Evolutionary conservation across 225 moss, liverwort and hornwort genomes (phyloP), one percentile per base, ranked within the genome.

Genomic region (Takakia lepidozioides): DNA sequence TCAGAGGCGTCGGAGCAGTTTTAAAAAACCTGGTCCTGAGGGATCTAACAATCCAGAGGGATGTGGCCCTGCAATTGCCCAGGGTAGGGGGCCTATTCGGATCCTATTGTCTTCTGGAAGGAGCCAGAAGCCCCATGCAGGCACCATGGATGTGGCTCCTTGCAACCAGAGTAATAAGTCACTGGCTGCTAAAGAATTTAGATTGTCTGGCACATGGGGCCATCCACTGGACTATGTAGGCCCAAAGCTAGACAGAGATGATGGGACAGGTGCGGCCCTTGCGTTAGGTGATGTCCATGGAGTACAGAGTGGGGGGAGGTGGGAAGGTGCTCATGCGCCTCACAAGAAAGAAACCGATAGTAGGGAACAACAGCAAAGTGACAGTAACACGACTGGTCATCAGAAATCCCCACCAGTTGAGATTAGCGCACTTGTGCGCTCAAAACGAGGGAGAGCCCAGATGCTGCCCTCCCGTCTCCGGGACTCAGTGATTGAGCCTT

Each of bases 381-480:
- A 80, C 46, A 74, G 60, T 3, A 74, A 68, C 21, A 59, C 51
- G 30, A 62, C 54, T 54, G 72, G 53, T 27, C 76, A 59, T 25
- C 47, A 57, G 27, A 44, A 27, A 29, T 72, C 70, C 42, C 57
- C 66, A 55, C 43, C 67, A 20, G 71, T 70, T 49, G 87, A 88
- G 32, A 72, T 75, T 49, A 82, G 81, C 43, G 87, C 98, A 10
- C 80, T 99, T 13, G 91, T 99, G 40, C 80, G 85, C 53, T 91
- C 98, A 10, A 99, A 83, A 60, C 85, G 98, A 39, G 98, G 98
- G 67, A 72, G 98, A 48, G 83, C 91, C 29, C 91, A 88, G 61
- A 83, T 74, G 46, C 67, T 99, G 57, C 98, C 98, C 52, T 83
- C 84, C 51, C 77, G 98, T 56, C 87, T 99, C 52, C 92, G 83